These are phyloP conservation scores for Coleophoma eucalyptorum DNA, from an alignment of 2,329 filamentous ascomycete genomes.

Conservation along the genomic window DNA sequence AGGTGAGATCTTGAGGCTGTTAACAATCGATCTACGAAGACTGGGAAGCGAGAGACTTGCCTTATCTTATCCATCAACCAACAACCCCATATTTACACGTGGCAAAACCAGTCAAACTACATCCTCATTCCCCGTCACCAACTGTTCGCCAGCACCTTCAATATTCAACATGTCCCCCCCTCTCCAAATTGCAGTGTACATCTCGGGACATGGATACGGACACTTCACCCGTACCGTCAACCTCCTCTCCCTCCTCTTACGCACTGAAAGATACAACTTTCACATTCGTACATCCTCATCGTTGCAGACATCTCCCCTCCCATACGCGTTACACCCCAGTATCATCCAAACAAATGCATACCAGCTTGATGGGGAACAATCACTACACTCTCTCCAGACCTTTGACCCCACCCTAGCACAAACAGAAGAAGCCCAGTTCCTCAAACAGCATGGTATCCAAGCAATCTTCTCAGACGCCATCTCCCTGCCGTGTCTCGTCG, in stretches of 20 bases:
- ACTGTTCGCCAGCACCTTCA: neutral
- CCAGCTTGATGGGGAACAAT: constrained; percentile 8
- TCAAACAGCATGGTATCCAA: constrained; percentile 6
- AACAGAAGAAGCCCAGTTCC: constrained; percentile 6
- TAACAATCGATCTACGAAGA: no score
- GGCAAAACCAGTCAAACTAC: no score
- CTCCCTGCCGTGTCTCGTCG: constrained; percentile 8
- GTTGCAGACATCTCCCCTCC: constrained; percentile 1
- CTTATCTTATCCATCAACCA: neutral
- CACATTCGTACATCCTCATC: constrained; percentile 10
- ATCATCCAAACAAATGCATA: constrained; percentile 10
- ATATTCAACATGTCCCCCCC: constrained; percentile 3
- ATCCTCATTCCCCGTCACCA: no score
- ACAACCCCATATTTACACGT: neutral
- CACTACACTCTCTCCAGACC: constrained; percentile 5
- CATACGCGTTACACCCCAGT: constrained; percentile 6
- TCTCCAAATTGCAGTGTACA: constrained; percentile 12
- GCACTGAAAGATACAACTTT: constrained; percentile 10
- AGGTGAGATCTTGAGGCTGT: no score
- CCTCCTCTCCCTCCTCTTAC: constrained; percentile 27
- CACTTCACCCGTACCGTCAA: constrained; percentile 32
- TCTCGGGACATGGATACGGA: constrained; percentile 6
- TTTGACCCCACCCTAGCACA: constrained; percentile 5
- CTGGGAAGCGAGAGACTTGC: no score
- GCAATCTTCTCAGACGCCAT: constrained; percentile 7